Conservation (phyloP, 129 eudicot genomes). For the Helichrysum umbraculigerum region DNA sequence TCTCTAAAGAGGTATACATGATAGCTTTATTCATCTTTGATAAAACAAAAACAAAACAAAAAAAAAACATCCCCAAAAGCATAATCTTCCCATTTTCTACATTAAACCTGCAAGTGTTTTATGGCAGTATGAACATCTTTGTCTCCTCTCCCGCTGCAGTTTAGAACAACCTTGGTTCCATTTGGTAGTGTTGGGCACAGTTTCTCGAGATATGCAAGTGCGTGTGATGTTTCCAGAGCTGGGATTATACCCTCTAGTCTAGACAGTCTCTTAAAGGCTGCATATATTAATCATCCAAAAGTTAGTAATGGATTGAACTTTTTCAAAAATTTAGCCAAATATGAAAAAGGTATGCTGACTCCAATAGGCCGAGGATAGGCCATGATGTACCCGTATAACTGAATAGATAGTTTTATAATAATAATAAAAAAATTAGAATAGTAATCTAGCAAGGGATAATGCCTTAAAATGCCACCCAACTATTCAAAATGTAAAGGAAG, state of each 20-base stretch:
- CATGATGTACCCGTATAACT: background rate
- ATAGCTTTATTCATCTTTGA: background rate
- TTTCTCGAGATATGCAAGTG: conserved; percentile 78
- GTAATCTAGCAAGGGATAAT: too few species aligned
- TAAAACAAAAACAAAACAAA: background rate
- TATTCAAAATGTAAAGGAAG: too few species aligned
- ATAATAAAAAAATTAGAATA: too few species aligned
- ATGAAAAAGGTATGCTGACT: background rate
- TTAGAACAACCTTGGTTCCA: conserved; percentile 57
- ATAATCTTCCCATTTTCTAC: conserved; percentile 24
- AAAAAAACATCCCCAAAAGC: conserved; percentile 14
- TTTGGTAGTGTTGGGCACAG: conserved; percentile 74
- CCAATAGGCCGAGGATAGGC: background rate
- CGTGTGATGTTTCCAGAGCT: conserved; percentile 90
- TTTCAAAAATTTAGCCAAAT: background rate
- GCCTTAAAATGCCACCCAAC: too few species aligned
- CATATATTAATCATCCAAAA: conserved; percentile 20
- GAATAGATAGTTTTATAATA: background rate
- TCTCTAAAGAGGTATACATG: conserved; percentile 3
- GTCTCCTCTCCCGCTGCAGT: conserved; percentile 96
- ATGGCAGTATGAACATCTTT: conserved; percentile 90
- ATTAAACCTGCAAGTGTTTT: conserved; percentile 62
- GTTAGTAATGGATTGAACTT: background rate
- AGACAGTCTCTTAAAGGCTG: conserved; percentile 84
- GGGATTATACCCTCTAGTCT: conserved; percentile 91